Conservation (phyloP, 2,329 filamentous ascomycete species). For the Kalmusia sp. region DNA sequence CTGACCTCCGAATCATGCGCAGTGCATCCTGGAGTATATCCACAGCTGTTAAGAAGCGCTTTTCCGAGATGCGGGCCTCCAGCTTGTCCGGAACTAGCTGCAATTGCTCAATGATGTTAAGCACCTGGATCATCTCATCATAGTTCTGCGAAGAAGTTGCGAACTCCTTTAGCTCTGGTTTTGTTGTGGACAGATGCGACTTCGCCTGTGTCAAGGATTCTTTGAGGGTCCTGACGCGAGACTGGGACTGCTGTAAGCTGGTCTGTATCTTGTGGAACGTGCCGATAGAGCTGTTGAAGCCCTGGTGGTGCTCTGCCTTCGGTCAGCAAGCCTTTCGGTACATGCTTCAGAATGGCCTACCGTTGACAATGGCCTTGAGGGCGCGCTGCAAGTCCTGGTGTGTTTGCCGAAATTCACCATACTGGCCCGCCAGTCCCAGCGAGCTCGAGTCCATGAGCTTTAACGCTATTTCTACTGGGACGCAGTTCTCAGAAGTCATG, state of each 20-base stretch:
- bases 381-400: constrained; percentile 91
- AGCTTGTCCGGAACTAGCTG: constrained; percentile 89
- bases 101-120: constrained; percentile 86
- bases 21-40: constrained; percentile 89
- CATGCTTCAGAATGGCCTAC: constrained; percentile 45
- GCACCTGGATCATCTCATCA: constrained; percentile 83
- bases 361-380: constrained; percentile 91
- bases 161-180: constrained; percentile 89
- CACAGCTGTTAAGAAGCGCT: constrained; percentile 90
- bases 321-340: constrained; percentile 14
- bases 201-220: constrained; percentile 84
- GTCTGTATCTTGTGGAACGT: constrained; percentile 98
- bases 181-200: constrained; percentile 79
- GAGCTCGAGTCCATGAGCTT: constrained; percentile 95
- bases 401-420: constrained; percentile 81
- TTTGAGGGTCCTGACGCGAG: constrained; percentile 81
- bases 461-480: constrained; percentile 92
- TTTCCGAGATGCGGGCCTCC: constrained; percentile 94
- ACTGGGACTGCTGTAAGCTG: constrained; percentile 88
- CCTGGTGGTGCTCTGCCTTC: constrained; percentile 84
- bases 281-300: constrained; percentile 98
- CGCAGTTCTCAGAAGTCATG: constrained; percentile 86
- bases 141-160: constrained; percentile 89
- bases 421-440: constrained; percentile 87
- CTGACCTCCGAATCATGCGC: constrained; percentile 81